phyloP scores from a whole-genome alignment of 768 basidiomycete species.

The Artomyces pyxidatus region DNA sequence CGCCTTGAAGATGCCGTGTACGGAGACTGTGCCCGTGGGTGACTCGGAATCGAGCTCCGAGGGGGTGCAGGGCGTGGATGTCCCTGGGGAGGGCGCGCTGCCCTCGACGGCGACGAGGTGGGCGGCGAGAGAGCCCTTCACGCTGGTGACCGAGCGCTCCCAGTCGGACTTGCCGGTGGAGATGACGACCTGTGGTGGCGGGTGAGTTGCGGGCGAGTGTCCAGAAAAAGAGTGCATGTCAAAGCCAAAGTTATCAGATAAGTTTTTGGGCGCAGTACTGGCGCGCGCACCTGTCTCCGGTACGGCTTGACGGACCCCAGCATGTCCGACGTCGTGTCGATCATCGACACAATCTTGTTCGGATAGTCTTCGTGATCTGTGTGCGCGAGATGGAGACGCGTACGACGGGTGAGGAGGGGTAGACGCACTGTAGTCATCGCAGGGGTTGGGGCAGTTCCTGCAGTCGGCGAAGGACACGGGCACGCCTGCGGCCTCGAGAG shows the following conservation, averaged over 20 bases:
- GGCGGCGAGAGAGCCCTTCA: conserved; percentile 61
- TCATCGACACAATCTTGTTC: conserved; percentile 44
- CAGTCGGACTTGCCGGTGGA: conserved; percentile 90
- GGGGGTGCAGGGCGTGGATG: conserved; percentile 5
- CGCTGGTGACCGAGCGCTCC: conserved; percentile 72
- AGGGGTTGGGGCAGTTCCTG: conserved; percentile 23
- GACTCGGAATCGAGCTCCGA: neutral
- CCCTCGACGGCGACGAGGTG: conserved; percentile 29
- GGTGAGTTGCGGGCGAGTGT: neutral
- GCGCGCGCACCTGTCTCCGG: conserved; percentile 56
- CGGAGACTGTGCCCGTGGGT: conserved; percentile 21
- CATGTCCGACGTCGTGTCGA: conserved; percentile 77
- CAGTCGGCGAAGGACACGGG: conserved; percentile 22
- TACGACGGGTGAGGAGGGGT: conserved; percentile 2
- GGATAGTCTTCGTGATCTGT: conserved; percentile 72
- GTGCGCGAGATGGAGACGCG: neutral
- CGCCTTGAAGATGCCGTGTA: conserved; percentile 53
- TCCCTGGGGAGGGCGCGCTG: conserved; percentile 19
- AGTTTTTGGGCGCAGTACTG: neutral
- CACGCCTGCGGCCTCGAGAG: conserved; percentile 16
- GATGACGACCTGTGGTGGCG: conserved; percentile 57
- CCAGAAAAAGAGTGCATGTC: too few relatives aligned
- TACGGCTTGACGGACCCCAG: conserved; percentile 83
- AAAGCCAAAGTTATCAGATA: conserved; percentile 6
- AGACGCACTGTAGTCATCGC: conserved; percentile 21